phyloP scores from a whole-genome alignment of 768 basidiomycete species.

The Lentinula aciculospora region DNA sequence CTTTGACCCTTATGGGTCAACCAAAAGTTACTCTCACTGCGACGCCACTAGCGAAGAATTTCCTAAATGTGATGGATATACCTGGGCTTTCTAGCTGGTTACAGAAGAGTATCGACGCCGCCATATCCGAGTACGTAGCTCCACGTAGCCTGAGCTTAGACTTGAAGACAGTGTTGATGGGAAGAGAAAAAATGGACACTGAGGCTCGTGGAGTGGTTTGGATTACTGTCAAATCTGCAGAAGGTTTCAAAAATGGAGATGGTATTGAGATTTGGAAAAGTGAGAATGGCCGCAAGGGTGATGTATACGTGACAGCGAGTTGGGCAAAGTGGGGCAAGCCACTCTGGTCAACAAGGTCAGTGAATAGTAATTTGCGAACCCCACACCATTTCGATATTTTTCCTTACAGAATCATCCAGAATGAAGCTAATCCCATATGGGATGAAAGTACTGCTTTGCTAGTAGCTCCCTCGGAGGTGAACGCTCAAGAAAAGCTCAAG shows the following conservation, averaged over 20 bases:
- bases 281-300: slow-evolving; percentile 26
- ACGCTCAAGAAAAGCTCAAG: slow-evolving; percentile 57
- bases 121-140: slow-evolving; percentile 56
- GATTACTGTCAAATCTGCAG: slow-evolving; percentile 59
- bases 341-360: slow-evolving; percentile 58
- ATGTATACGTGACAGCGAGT: slow-evolving; percentile 59
- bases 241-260: slow-evolving; percentile 39
- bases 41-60: slow-evolving; percentile 52
- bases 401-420: slow-evolving; percentile 47
- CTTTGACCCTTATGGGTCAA: slow-evolving; percentile 64
- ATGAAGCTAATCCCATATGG: slow-evolving; percentile 58
- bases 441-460: slow-evolving; percentile 64
- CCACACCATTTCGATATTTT: neutral
- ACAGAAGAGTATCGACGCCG: slow-evolving; percentile 60
- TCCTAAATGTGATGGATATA: slow-evolving; percentile 77
- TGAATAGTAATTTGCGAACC: neutral
- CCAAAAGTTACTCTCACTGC: slow-evolving; percentile 62
- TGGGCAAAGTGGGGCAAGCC: slow-evolving; percentile 62
- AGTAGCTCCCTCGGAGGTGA: slow-evolving; percentile 58
- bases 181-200: slow-evolving; percentile 59
- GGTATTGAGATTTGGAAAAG: slow-evolving; percentile 23
- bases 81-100: slow-evolving; percentile 67
- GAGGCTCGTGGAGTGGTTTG: slow-evolving; percentile 60
- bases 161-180: slow-evolving; percentile 56
- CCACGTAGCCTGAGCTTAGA: slow-evolving; percentile 70